These are phyloP conservation scores for Rutidosis leptorrhynchoides DNA, from an alignment of 129 eudicot species.

Conservation along the genomic window DNA sequence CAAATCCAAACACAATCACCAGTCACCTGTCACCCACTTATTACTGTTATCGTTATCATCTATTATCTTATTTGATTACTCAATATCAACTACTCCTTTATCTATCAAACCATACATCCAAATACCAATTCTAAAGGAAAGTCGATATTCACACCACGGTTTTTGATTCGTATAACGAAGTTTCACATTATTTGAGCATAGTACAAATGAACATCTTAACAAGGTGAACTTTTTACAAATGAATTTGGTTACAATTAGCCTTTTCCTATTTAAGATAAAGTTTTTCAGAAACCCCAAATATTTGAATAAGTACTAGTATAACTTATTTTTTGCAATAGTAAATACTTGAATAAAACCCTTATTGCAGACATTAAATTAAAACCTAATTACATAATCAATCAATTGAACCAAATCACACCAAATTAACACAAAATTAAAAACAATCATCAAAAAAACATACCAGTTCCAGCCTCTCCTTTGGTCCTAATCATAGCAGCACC, in stretches of 20 bases:
- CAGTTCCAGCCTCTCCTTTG: constrained; percentile 52
- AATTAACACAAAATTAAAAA: background rate
- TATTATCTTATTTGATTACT: background rate
- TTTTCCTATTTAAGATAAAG: background rate
- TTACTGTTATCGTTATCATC: background rate
- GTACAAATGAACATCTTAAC: background rate
- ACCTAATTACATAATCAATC: background rate
- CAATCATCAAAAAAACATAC: constrained; percentile 1
- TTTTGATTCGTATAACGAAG: background rate
- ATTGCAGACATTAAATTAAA: background rate
- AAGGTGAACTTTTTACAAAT: background rate
- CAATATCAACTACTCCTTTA: background rate
- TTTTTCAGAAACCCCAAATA: background rate
- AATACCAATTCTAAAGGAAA: background rate
- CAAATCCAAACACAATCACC: background rate
- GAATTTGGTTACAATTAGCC: too few species aligned
- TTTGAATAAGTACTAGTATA: background rate
- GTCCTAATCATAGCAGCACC: constrained; percentile 59
- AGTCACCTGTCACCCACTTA: background rate
- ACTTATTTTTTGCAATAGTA: too few species aligned
- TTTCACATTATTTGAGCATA: background rate
- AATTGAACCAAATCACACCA: background rate
- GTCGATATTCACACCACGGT: background rate
- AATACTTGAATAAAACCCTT: background rate
- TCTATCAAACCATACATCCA: constrained; percentile 8